Evolutionary conservation across 192 early-diverging fungal species (phyloP), one percentile per base, ranked within the genome.

Genomic region (Coemansia sp.): DNA sequence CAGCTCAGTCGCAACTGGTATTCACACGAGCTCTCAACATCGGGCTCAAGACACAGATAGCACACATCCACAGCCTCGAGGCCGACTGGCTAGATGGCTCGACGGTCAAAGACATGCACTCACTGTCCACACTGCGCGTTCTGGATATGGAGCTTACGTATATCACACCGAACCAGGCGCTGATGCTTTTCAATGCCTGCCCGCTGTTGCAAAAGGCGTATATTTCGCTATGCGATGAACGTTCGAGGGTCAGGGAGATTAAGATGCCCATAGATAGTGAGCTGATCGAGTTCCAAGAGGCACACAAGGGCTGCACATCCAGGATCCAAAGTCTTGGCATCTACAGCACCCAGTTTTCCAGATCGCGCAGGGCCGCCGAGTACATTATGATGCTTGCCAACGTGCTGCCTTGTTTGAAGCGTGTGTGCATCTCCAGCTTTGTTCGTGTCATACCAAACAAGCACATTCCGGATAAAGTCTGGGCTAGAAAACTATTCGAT

Each of bases 81-180:
- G 15, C 34, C 33, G 57, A 38, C 36, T 59, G 57, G 57, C 35
- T 59, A 10, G 57, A 59, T 21, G 10, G 15, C 24, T 8, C 57
- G 9, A 10, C 35, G 35, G 9, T 59, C 35, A 18, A 34, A 10
- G 35, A n/a, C n/a, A 34, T 59, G 18, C 30, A 34, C 15, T 12
- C 35, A 8, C 57, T 59, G 18, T 9, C 15, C n/a, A 59, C 57
- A 2, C 35, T 59, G 3, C 30, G 18, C 0, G 4, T 35, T n/a
- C 36, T 59, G 18, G 57, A 59, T 18, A 59, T 59, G 57, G 57
- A 59, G 57, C 57, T 59, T 6, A 59, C 57, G 6, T 59, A 34
- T n/a, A 34, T 59, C 1, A 59, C 57, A 1, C 30, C 35, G 1
- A 36, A 18, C 30, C 57, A 59, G 10, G 57, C 57, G 18, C 57